Base-by-base conservation (phyloP, 345 rosid genomes). In the Balakata baccata region DNA sequence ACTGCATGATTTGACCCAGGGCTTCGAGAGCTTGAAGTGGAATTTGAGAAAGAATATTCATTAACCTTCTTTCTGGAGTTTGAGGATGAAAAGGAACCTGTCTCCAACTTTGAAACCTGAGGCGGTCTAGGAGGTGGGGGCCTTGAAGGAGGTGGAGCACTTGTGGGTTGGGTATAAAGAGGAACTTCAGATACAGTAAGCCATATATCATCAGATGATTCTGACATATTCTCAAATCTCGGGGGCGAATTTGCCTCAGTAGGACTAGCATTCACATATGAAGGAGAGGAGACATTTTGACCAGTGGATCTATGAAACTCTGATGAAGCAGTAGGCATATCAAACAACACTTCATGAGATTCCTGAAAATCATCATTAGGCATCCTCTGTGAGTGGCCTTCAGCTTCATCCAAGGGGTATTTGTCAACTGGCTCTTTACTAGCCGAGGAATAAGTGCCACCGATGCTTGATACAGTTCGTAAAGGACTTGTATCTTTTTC, bases 41-140 rank as follows among this genome's bases (percentile, higher is more conserved):
- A 85, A 78, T 81, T 87, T n/a, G 85, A 72, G 76, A 78, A 68
- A 56, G 88, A 80, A 70, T 74, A 76, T 23, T 88, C 87, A 29
- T 81, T 83, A 60, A 68, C 85, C 80, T 83, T 89, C 84, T 83
- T 92, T 80, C 83, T 84, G 0, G 66, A 77, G 74, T 81, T 87
- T 13, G 73, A 63, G 11, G 85, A 80, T 51, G 84, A 77, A 69
- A 77, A 81, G 29, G 92, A 75, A 66, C 81, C 78, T 14, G 73
- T 67, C 50, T 77, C 84, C n/a, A 81, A 50, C 79, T 80, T 86
- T 41, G 81, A 69, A 74, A 76, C 57, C 34, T 93, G 89, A 37
- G 96, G 84, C 65, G 93, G 97, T 80, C 92, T 86, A 43, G 98
- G 96, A 70, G 98, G 99, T 58, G 99, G 97, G 51, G 99, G 99